Percentiles rank a stretch among this genome's conserved stretches.
Conservation (phyloP, 768 basidiomycete species). For the Leccinum olivaceopallidum region DNA sequence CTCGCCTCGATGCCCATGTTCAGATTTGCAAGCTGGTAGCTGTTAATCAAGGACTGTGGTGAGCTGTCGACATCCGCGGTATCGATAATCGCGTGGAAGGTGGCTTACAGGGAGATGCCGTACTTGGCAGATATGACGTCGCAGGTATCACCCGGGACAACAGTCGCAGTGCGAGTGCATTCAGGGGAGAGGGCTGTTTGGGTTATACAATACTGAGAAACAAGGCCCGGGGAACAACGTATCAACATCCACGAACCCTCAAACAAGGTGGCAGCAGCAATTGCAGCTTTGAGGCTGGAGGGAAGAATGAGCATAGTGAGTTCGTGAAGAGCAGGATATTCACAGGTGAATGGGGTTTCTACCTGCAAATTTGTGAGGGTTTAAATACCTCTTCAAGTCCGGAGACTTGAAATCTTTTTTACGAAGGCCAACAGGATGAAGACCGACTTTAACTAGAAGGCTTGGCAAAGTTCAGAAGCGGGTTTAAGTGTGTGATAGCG, state of each 20-base stretch:
- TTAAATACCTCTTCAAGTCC: conserved; percentile 21
- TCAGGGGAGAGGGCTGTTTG: conserved; percentile 34
- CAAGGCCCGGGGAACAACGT: background rate
- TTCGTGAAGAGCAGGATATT: background rate
- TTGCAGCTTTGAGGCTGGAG: conserved; percentile 7
- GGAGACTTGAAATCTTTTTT: background rate
- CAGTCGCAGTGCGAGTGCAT: conserved; percentile 61
- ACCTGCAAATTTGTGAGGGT: background rate
- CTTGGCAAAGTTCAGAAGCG: too few species aligned
- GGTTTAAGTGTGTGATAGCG: too few species aligned
- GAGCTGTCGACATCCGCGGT: background rate
- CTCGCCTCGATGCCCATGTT: conserved; percentile 42
- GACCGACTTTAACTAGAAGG: background rate
- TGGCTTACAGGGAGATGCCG: conserved; percentile 62
- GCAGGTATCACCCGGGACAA: conserved; percentile 58
- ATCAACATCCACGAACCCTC: conserved; percentile 20
- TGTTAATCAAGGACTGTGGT: conserved; percentile 18
- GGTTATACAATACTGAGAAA: conserved; percentile 33
- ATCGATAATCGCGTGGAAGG: background rate
- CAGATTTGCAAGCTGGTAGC: conserved; percentile 59
- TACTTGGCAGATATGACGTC: conserved; percentile 59
- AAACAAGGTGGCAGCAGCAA: conserved; percentile 12
- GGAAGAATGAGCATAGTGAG: conserved; percentile 21
- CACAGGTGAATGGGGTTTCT: background rate
- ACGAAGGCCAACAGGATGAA: background rate